Evolutionary conservation across 352 stramenopile genomes (phyloP).

Genomic region (Pythium folliculosum): DNA sequence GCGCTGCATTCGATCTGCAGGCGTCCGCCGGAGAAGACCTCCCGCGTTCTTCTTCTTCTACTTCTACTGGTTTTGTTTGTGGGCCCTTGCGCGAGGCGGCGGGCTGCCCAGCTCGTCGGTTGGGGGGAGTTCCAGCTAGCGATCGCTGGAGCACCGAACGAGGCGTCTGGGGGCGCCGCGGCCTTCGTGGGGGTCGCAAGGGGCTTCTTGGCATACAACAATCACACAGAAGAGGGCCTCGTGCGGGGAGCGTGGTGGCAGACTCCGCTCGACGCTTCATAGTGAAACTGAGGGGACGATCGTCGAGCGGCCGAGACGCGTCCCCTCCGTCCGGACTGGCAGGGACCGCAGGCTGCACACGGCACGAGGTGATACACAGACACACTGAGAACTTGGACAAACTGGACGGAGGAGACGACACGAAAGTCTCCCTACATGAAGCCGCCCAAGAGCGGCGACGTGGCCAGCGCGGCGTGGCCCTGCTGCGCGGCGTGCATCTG

Average conservation of each 20-base stretch:
- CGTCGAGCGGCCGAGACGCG: neutral
- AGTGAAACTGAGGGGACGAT: neutral
- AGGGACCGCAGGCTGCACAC: neutral
- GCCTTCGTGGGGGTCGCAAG: neutral
- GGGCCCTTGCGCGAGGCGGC: neutral
- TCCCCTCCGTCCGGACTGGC: too few species aligned
- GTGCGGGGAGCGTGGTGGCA: neutral
- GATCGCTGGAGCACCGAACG: neutral
- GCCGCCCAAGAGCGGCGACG: slow-evolving; percentile 18
- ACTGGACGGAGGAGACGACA: neutral
- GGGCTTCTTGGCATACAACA: neutral
- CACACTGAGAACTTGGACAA: neutral
- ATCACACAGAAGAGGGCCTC: neutral
- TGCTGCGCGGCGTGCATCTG: slow-evolving; percentile 15
- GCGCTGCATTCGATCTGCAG: slow-evolving; percentile 28
- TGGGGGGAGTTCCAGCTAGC: neutral
- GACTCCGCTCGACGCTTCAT: neutral
- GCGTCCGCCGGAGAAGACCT: neutral
- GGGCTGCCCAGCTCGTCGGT: neutral
- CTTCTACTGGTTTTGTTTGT: neutral
- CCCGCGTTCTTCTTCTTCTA: slow-evolving; percentile 12
- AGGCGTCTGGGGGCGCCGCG: too few species aligned
- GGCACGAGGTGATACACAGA: neutral
- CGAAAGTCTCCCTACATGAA: slow-evolving; percentile 16
- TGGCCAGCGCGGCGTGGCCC: slow-evolving; percentile 13